Conservation (phyloP, 495 filamentous ascomycete genomes). For the Hypoxylon subgilvum region DNA sequence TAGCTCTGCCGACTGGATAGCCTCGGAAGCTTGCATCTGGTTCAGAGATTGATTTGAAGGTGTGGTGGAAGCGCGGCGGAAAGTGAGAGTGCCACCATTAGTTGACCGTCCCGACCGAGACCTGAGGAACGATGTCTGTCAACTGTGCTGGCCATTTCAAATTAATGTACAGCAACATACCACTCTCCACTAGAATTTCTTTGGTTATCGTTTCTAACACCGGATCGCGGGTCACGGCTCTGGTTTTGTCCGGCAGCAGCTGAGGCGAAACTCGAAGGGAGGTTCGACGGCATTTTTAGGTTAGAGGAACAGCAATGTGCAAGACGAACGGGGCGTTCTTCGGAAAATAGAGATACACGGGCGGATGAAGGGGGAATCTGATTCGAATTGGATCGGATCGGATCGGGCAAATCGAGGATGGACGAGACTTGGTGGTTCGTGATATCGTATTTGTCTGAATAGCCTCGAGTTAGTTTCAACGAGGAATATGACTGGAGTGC, state of each 20-base stretch:
- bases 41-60: conserved; percentile 64
- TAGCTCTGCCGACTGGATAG: conserved; percentile 49
- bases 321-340: background rate
- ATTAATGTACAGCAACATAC: conserved; percentile 33
- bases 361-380: background rate
- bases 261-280: conserved; percentile 83
- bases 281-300: conserved; percentile 76
- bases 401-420: no score
- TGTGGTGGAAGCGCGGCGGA: conserved; percentile 76
- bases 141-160: conserved; percentile 18
- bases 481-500: no score
- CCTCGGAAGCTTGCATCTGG: conserved; percentile 59
- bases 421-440: no score
- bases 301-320: background rate
- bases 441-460: no score
- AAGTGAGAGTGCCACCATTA: conserved; percentile 80
- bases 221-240: conserved; percentile 57
- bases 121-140: conserved; percentile 35
- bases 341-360: conserved; percentile 11
- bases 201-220: conserved; percentile 61
- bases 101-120: conserved; percentile 61
- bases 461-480: no score
- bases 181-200: conserved; percentile 44
- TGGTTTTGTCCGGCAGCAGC: conserved; percentile 76
- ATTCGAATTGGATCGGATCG: no score